A percentile compares a stretch with the other conserved stretches of the same genome.
Evolutionary conservation across 331 rosid species (phyloP).

Genomic region (Malus hybrid): DNA sequence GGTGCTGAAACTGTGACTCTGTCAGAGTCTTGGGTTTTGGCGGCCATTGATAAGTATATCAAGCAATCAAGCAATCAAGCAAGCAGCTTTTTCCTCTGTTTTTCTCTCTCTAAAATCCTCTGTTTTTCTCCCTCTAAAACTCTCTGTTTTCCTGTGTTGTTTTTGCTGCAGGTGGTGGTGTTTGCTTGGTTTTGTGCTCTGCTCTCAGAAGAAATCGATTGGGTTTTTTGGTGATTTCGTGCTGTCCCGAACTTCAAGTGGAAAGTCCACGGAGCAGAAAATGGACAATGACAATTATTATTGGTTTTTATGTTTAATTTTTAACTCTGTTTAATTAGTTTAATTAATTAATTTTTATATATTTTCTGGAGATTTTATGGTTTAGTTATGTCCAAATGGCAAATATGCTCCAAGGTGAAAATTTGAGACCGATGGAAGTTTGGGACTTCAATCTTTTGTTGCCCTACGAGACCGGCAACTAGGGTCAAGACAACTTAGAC

Average conservation of each 20-base stretch:
- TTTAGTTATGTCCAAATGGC: background rate
- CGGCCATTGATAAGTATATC: constrained; percentile 36
- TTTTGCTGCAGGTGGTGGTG: background rate
- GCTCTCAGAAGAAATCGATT: background rate
- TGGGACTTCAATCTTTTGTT: background rate
- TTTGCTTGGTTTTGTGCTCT: background rate
- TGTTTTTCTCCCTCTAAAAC: background rate
- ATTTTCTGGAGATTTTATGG: too few relatives aligned
- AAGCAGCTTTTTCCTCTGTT: background rate
- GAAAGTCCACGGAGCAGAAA: constrained; percentile 44
- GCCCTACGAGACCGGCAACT: background rate
- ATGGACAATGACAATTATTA: constrained; percentile 7
- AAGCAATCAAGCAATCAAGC: background rate
- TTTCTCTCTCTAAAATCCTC: background rate
- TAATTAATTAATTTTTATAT: background rate
- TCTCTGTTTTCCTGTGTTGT: background rate
- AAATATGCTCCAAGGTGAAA: background rate
- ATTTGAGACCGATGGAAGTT: background rate
- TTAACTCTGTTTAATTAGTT: background rate
- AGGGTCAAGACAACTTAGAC: background rate
- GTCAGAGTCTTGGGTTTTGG: constrained; percentile 39
- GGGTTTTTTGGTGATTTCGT: constrained; percentile 25
- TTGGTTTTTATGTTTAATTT: background rate
- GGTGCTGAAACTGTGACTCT: constrained; percentile 23
- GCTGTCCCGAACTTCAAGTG: constrained; percentile 31